Evolutionary conservation across 805 yeast species (phyloP).

Genomic region (Citeromyces nyonsensis): DNA sequence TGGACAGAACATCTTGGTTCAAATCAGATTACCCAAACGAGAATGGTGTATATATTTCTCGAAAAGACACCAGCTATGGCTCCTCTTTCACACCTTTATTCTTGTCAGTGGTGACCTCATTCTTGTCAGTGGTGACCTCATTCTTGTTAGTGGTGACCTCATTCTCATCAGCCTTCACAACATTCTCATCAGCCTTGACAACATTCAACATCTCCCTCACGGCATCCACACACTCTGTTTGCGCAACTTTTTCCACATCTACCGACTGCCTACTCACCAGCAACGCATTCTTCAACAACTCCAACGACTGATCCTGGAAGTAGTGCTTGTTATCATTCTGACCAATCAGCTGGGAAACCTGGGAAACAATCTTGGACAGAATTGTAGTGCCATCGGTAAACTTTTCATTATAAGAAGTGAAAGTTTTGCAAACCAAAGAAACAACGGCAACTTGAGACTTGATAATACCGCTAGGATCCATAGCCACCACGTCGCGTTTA

Average conservation of each 20-base stretch:
- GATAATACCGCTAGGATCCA: conserved; percentile 49
- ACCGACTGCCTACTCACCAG: conserved; percentile 11
- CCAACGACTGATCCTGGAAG: conserved; percentile 16
- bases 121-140: too few species aligned
- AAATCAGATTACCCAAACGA: too few species aligned
- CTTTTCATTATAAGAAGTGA: conserved; percentile 15
- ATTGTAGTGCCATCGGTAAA: conserved; percentile 7
- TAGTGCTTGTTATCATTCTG: conserved; percentile 9
- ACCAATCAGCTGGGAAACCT: conserved; percentile 11
- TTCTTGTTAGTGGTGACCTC: too few species aligned
- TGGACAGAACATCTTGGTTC: too few species aligned
- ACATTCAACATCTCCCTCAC: conserved; percentile 8
- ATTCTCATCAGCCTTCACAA: conserved; percentile 9
- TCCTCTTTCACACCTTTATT: too few species aligned
- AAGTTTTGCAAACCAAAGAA: conserved; percentile 43
- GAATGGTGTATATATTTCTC: too few species aligned
- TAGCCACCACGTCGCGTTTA: conserved; percentile 44
- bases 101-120: conserved; percentile 4
- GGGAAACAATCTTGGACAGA: conserved; percentile 11
- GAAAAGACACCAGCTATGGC: too few species aligned
- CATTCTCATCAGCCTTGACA: conserved; percentile 7
- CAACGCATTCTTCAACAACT: conserved; percentile 15
- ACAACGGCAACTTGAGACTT: conserved; percentile 56
- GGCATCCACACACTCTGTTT: conserved; percentile 3
- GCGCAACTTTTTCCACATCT: conserved; percentile 9